A percentile compares a stretch with the other conserved stretches of the same genome.
phyloP scores from a whole-genome alignment of 331 rosid species.

The Stylosanthes scabra region DNA sequence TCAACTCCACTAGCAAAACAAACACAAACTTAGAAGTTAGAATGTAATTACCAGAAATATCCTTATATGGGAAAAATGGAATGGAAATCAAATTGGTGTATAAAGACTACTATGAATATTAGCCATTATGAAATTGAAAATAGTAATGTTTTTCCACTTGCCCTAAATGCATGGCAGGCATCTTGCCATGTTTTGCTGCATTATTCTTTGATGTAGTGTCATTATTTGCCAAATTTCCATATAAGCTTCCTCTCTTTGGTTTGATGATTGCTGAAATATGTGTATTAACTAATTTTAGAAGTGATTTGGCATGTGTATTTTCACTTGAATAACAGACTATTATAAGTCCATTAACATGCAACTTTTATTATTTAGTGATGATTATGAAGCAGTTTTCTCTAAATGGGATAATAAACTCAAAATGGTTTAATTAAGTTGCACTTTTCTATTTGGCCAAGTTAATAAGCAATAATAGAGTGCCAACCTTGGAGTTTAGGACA shows the following conservation, averaged over 20 bases:
- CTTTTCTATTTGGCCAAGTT: not conserved
- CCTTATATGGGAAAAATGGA: too few relatives aligned
- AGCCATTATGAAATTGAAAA: not conserved
- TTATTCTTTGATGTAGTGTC: not conserved
- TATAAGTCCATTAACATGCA: not conserved
- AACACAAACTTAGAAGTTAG: too few relatives aligned
- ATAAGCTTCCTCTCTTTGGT: not conserved
- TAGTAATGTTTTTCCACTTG: not conserved
- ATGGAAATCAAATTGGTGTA: not conserved
- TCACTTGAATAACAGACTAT: not conserved
- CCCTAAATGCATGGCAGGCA: not conserved
- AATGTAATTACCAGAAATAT: too few relatives aligned
- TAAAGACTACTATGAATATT: not conserved
- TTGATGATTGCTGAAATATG: not conserved
- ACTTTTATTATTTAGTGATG: not conserved
- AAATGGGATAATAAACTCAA: not conserved
- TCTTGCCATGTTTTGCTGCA: not conserved
- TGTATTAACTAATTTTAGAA: constrained; percentile 12
- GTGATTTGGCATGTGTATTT: not conserved
- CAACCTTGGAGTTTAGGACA: not conserved
- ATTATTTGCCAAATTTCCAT: not conserved
- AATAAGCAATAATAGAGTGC: not conserved
- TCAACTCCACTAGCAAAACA: too few relatives aligned
- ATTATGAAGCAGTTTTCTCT: not conserved
- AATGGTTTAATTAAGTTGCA: not conserved